These are phyloP conservation scores for Talaromyces sp. DNA, from an alignment of 2,329 filamentous ascomycete genomes.

Conservation along the genomic window DNA sequence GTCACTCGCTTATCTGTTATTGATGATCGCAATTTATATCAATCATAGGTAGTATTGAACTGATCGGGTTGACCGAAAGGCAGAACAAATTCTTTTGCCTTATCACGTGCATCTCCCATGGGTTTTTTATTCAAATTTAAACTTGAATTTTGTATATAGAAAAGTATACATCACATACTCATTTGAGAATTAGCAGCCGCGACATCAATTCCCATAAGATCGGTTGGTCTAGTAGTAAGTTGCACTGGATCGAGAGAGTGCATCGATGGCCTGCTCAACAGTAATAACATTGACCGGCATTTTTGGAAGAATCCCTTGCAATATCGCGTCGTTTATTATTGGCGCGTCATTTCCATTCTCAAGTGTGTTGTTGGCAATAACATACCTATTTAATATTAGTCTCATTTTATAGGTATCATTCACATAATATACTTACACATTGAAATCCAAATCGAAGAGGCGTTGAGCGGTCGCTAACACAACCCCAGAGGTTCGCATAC, in stretches of 20 bases:
- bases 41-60: too few species aligned
- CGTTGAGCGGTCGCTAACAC: neutral
- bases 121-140: too few species aligned
- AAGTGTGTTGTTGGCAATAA: constrained; percentile 4
- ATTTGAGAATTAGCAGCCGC: too few species aligned
- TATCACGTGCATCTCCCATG: too few species aligned
- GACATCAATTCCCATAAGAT: too few species aligned
- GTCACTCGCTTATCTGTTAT: too few species aligned
- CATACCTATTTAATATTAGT: constrained; percentile 1
- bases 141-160: too few species aligned
- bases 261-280: constrained; percentile 4
- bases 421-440: neutral
- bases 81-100: too few species aligned
- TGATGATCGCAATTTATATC: too few species aligned
- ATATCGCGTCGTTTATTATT: neutral
- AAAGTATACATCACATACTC: too few species aligned
- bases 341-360: neutral
- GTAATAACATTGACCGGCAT: constrained; percentile 1
- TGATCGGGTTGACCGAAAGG: too few species aligned
- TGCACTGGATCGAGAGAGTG: neutral
- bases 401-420: neutral
- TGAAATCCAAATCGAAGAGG: constrained; percentile 4
- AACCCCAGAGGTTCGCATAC: constrained; percentile 1
- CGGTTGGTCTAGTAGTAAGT: neutral
- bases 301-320: constrained; percentile 3